phyloP scores from a whole-genome alignment of 768 basidiomycete species.

The Scleroderma citrinum region DNA sequence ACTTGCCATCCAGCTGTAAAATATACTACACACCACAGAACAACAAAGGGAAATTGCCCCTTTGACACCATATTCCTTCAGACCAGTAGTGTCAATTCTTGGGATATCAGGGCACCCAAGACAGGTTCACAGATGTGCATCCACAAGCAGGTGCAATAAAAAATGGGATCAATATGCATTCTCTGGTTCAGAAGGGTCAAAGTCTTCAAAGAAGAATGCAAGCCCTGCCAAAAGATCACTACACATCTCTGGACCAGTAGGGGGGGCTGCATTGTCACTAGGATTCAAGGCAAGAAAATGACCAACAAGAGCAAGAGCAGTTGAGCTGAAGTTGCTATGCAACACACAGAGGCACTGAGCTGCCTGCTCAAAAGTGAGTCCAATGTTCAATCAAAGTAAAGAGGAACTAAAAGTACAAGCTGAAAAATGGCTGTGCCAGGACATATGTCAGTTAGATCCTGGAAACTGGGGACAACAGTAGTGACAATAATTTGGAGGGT shows the following conservation, averaged over 20 bases:
- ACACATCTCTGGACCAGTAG: background rate
- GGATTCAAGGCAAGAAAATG: background rate
- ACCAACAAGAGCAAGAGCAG: slow-evolving; percentile 1
- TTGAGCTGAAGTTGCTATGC: slow-evolving; percentile 1
- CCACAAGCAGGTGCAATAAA: slow-evolving; percentile 1
- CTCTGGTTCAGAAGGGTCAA: background rate
- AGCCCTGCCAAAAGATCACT: background rate
- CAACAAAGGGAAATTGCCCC: background rate
- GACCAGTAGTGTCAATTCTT: background rate
- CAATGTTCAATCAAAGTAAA: background rate
- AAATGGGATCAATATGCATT: background rate
- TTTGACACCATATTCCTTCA: background rate
- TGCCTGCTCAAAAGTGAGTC: background rate
- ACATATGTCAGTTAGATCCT: background rate
- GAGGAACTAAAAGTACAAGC: background rate
- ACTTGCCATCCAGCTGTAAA: background rate
- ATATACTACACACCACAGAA: background rate
- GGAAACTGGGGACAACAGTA: background rate
- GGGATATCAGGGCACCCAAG: background rate
- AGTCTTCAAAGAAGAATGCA: slow-evolving; percentile 1
- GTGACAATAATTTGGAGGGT: background rate
- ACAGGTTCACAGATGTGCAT: background rate
- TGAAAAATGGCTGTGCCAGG: background rate
- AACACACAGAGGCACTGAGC: slow-evolving; percentile 1
- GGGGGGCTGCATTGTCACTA: background rate